A percentile compares a stretch with the other conserved stretches of the same genome.
Conservation (phyloP, 495 filamentous ascomycete genomes). For the Sabuloglossum arenarium region DNA sequence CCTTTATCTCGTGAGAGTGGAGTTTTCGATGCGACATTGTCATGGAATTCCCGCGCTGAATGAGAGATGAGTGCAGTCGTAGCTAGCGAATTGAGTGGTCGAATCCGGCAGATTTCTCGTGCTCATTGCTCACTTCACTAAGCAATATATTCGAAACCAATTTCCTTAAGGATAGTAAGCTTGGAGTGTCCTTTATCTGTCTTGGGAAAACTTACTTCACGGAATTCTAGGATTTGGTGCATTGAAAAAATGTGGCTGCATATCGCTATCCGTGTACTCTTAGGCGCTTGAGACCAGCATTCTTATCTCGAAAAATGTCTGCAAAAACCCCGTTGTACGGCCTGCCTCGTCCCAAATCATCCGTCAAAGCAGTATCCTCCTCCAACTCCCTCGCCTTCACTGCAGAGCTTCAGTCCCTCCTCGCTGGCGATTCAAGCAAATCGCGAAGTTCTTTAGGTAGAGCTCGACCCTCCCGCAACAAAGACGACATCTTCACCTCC, state of each 20-base stretch:
- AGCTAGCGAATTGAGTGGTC: too few species aligned
- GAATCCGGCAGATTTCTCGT: too few species aligned
- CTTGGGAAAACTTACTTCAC: too few species aligned
- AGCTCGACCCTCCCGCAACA: conserved; percentile 41
- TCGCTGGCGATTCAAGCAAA: conserved; percentile 26
- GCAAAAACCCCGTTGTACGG: conserved; percentile 36
- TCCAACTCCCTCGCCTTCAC: conserved; percentile 63
- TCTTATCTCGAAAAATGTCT: neutral
- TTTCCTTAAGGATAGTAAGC: too few species aligned
- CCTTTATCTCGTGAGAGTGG: neutral
- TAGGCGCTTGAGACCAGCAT: neutral
- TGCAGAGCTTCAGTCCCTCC: conserved; percentile 52
- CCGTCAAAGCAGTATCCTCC: conserved; percentile 36
- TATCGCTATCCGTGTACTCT: too few species aligned
- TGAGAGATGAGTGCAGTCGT: too few species aligned
- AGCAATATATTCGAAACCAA: too few species aligned
- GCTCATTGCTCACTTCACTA: too few species aligned
- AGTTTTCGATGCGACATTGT: neutral
- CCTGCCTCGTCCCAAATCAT: conserved; percentile 33
- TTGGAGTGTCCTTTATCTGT: too few species aligned
- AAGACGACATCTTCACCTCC: conserved; percentile 47
- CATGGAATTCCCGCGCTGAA: neutral
- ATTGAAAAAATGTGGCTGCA: too few species aligned
- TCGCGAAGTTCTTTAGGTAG: conserved; percentile 29
- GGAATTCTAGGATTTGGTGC: neutral